Evolutionary conservation across 179 eudicot genomes (phyloP).

Genomic region (Gypsophila paniculata): DNA sequence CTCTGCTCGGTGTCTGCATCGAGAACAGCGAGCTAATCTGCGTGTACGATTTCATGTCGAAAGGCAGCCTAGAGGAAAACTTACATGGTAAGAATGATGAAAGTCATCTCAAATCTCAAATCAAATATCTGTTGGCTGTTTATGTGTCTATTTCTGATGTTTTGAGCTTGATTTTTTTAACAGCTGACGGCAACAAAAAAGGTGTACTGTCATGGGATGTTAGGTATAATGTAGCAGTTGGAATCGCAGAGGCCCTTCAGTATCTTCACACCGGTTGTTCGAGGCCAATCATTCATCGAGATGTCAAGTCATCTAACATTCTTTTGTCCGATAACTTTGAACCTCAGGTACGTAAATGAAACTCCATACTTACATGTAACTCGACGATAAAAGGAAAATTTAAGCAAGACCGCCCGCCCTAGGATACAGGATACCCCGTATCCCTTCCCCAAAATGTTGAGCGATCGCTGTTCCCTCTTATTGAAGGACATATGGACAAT

Average conservation of each 20-base stretch:
- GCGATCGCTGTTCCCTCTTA: no score
- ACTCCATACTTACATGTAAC: not conserved
- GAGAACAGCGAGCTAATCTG: slow-evolving; percentile 62
- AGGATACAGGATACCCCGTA: no score
- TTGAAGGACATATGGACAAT: no score
- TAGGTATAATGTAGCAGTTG: slow-evolving; percentile 60
- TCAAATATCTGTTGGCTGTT: not conserved
- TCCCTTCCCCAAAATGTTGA: no score
- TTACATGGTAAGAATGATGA: slow-evolving; percentile 45
- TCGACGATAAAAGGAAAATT: not conserved
- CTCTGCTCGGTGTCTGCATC: slow-evolving; percentile 69
- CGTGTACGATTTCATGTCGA: slow-evolving; percentile 61
- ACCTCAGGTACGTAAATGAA: slow-evolving; percentile 52
- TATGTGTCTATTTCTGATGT: not conserved
- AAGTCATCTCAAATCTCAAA: not conserved
- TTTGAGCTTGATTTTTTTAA: not conserved
- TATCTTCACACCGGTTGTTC: slow-evolving; percentile 68
- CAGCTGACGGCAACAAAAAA: slow-evolving; percentile 45
- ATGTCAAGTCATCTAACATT: slow-evolving; percentile 93
- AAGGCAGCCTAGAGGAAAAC: slow-evolving; percentile 71
- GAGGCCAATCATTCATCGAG: slow-evolving; percentile 76
- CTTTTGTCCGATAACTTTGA: slow-evolving; percentile 66
- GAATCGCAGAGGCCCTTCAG: slow-evolving; percentile 74
- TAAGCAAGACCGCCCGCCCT: not conserved
- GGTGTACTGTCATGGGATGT: slow-evolving; percentile 53